Evolutionary conservation across 2,329 filamentous ascomycete species (phyloP), one percentile per base, ranked within the genome.

Genomic region (Ophiostoma perfectum): DNA sequence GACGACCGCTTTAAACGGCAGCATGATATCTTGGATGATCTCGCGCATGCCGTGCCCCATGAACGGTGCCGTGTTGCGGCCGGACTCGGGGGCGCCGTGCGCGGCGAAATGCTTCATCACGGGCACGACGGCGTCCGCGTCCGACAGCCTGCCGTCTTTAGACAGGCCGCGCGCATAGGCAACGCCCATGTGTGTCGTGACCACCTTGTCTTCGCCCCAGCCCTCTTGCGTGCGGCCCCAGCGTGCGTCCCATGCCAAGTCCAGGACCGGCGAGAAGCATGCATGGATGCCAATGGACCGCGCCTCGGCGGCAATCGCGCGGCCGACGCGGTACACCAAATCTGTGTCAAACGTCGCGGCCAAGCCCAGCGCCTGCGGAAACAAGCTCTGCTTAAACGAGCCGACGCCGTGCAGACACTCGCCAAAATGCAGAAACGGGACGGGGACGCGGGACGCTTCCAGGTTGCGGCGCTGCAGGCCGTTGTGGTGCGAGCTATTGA

Each of bases 41-140:
- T 63, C 60, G 1, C 66, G 66, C 58, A 64, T 64, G 44, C 66
- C 66, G 16, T 39, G 16, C 4, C 58, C 66, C 4, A 39, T 16
- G 14, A 39, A 67, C 7, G 66, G 66, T 3, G 66, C 66, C 5
- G 58, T 64, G 45, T 67, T 67, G 1, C 66, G 66, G n/a, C 66
- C 66, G 14, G 66, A 63, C 12, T 47, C 12, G 3, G 66, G 66
- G 4, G 66, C 62, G 2, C 66, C 66, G 44, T 67, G 66, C 0
- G 66, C 66, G 2, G 66, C 58, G 36, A 67, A 67, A 38, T 67
- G 66, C 11, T 67, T 67, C 66, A 67, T 64, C 14, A 67, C 66
- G 8, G 58, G 66, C 27, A 67, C 66, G 1, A 67, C 58, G 11
- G 58, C 66, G n/a, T 64, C 66, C 3, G 66, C 27, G 9, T 67